Evolutionary conservation across 129 eudicot genomes (phyloP).

Genomic region (Lactuca saligna): DNA sequence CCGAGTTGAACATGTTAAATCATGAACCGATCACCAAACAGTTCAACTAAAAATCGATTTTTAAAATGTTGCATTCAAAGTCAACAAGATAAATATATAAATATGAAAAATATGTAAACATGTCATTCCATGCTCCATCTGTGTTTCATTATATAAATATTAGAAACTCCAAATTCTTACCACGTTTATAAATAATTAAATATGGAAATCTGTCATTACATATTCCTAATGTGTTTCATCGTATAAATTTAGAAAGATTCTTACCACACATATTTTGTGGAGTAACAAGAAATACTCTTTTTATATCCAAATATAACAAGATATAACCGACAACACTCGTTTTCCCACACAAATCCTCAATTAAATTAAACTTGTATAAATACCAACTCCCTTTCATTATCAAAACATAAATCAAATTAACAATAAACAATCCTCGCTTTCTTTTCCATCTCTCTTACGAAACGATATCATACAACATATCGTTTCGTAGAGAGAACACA

Average conservation of each 20-base stretch:
- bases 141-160: too few species aligned
- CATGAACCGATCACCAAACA: too few species aligned
- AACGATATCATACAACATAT: constrained; percentile 21
- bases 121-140: too few species aligned
- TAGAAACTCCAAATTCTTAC: too few species aligned
- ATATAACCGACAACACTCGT: constrained; percentile 23
- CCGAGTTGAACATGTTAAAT: too few species aligned
- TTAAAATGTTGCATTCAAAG: not conserved
- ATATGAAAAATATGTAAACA: not conserved
- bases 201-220: too few species aligned
- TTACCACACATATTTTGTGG: constrained; percentile 24
- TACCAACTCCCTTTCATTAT: constrained; percentile 13
- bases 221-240: not conserved
- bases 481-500: constrained; percentile 36
- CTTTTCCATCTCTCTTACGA: constrained; percentile 39
- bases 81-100: not conserved
- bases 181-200: too few species aligned
- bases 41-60: too few species aligned
- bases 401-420: not conserved
- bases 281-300: not conserved
- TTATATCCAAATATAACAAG: constrained; percentile 14
- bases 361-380: not conserved
- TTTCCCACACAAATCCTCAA: constrained; percentile 13
- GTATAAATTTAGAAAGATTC: not conserved
- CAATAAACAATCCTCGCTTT: constrained; percentile 29